Conservation (phyloP, 1,284 basidiomycete species). For the Stygiomarasmius scandens region DNA sequence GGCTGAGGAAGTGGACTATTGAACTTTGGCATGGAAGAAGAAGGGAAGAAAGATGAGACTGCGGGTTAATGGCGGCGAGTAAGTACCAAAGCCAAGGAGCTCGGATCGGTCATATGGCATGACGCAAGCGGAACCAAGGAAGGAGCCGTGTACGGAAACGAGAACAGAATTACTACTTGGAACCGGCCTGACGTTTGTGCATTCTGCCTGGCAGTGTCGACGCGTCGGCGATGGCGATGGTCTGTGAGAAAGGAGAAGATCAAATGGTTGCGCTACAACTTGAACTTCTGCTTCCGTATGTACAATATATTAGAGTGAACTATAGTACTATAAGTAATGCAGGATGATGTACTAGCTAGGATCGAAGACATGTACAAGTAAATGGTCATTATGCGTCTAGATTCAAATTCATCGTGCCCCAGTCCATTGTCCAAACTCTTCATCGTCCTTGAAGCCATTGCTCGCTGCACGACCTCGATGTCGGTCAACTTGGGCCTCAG, state of each 20-base stretch:
- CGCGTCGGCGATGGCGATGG: no score
- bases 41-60: constrained; percentile 4
- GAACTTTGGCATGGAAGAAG: constrained; percentile 53
- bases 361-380: not conserved
- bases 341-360: no score
- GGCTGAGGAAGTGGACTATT: constrained; percentile 71
- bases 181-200: no score
- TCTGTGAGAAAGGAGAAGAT: no score
- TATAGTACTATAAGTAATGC: no score
- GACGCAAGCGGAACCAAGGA: not conserved
- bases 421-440: not conserved
- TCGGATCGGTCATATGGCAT: not conserved
- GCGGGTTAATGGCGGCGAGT: not conserved
- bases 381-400: not conserved
- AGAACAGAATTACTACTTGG: not conserved
- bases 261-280: no score
- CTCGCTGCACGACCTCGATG: no score
- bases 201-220: no score
- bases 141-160: not conserved
- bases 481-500: constrained; percentile 5
- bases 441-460: not conserved
- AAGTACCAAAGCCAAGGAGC: not conserved
- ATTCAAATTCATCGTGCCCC: not conserved
- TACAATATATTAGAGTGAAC: no score
- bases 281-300: no score